A percentile compares a stretch with the other conserved stretches of the same genome.
These are phyloP conservation scores for Pleurotus djamor DNA, from an alignment of 768 basidiomycete species.

Conservation along the genomic window DNA sequence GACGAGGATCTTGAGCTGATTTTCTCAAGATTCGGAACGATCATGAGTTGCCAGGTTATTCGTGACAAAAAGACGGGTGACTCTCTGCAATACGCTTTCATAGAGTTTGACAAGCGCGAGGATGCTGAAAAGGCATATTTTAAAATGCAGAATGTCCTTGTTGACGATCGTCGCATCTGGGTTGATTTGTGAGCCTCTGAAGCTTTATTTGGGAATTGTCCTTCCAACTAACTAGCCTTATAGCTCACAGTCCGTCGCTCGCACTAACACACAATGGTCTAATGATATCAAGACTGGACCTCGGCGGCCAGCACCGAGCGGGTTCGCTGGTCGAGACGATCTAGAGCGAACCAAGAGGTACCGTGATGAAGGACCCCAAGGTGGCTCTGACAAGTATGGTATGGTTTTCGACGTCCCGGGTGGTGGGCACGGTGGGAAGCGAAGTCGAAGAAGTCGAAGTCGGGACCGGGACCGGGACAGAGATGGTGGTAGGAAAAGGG, in stretches of 20 bases:
- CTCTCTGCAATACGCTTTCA: conserved; percentile 96
- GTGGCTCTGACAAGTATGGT: conserved; percentile 47
- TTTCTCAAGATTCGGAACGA: conserved; percentile 91
- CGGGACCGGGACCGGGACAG: conserved; percentile 23
- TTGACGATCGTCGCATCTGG: conserved; percentile 98
- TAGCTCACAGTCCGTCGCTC: conserved; percentile 93
- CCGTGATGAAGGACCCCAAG: conserved; percentile 35
- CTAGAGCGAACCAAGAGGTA: conserved; percentile 73
- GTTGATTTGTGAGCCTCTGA: conserved; percentile 88
- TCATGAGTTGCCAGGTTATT: conserved; percentile 98
- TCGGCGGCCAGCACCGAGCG: conserved; percentile 28
- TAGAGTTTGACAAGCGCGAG: conserved; percentile 93
- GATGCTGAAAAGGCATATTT: conserved; percentile 99
- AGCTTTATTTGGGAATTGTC: not conserved
- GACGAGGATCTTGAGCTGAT: conserved; percentile 98
- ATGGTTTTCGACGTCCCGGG: conserved; percentile 86
- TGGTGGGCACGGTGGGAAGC: conserved; percentile 39
- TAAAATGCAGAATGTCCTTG: conserved; percentile 99
- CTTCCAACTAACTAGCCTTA: conserved; percentile 14
- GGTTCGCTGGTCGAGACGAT: conserved; percentile 74
- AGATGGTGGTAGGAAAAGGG: conserved; percentile 3
- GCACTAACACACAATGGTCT: conserved; percentile 79
- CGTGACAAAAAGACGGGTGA: conserved; percentile 95
- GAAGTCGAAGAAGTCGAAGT: conserved; percentile 47
- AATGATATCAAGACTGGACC: conserved; percentile 65